Percentiles rank a stretch among this genome's conserved stretches.
phyloP scores from a whole-genome alignment of 768 basidiomycete species.

The Auriscalpium vulgare region DNA sequence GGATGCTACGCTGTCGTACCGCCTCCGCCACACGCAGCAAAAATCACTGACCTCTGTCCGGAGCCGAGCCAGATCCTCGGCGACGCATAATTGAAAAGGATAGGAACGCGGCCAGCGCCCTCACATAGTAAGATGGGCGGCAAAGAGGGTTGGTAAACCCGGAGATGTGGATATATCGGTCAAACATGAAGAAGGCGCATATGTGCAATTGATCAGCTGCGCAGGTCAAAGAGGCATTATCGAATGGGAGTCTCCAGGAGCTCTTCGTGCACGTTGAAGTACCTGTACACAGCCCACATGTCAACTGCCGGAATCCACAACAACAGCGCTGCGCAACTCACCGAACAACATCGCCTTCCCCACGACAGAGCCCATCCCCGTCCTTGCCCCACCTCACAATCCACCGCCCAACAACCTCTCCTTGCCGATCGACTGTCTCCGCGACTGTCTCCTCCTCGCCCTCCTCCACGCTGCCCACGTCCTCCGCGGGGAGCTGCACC shows the following conservation, averaged over 20 bases:
- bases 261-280: constrained; percentile 50
- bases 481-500: constrained; percentile 37
- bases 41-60: too few relatives aligned
- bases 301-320: neutral
- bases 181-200: too few relatives aligned
- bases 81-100: too few relatives aligned
- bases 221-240: neutral
- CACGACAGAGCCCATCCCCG: constrained; percentile 54
- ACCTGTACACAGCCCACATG: constrained; percentile 19
- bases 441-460: constrained; percentile 73
- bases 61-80: too few relatives aligned
- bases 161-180: too few relatives aligned
- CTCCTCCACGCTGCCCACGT: constrained; percentile 28
- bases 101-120: too few relatives aligned
- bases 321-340: constrained; percentile 27
- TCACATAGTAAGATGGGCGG: too few relatives aligned
- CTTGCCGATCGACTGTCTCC: constrained; percentile 55
- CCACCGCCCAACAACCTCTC: constrained; percentile 66
- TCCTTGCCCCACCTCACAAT: constrained; percentile 66
- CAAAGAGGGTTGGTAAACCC: too few relatives aligned
- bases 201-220: too few relatives aligned
- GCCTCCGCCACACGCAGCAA: too few relatives aligned
- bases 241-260: constrained; percentile 23
- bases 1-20: too few relatives aligned
- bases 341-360: constrained; percentile 60